Base-by-base conservation (phyloP, 768 basidiomycete species). In the Rhizopogon vinicolor region DNA sequence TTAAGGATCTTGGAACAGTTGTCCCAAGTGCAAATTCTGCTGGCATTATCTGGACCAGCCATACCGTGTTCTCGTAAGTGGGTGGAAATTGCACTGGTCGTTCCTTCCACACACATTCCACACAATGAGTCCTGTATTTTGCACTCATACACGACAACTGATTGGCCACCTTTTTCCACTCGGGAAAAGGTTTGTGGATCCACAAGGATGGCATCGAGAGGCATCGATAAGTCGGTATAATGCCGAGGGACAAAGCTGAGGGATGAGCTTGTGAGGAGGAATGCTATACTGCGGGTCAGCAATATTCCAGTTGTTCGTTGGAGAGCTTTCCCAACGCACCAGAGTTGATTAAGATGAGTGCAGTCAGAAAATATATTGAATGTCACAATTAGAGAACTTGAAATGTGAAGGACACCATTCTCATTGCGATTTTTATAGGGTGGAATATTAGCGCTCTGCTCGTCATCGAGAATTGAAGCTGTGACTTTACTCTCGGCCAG, bases 51-150 rank as follows among this genome's bases (percentile, higher is more conserved):
- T 25, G 28, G 53, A 33, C 46, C 46, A 9, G 35, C 13, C 1
- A 55, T 31, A 22, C 33, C 53, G 16, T 58, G 57, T 5, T 13
- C 5, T 48, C 48, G 53, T n/a, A 55, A 43, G 18, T 58, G 57
- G 5, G 41, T 35, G 16, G 22, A 42, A 14, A 58, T 50, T 29
- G 43, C 57, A 40, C 37, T 22, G 29, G 39, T 10, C 35, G 22
- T 33, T 8, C 57, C 57, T 31, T 58, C 57, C 9, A 58, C 28
- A 53, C 2, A 19, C 12, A 19, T 33, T 6, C 45, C 45, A 12
- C 45, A 46, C n/a, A 13, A 7, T 10, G 3, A n/a, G 10, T 13
- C 12, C 22, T 33, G 45, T 19, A 33, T 31, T 46, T 46, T 33
- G 29, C 45, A 46, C 7, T 46, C 45, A 7, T 46, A 46, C 18